These are phyloP conservation scores for Coemansia sp. DNA, from an alignment of 192 early-diverging fungal genomes.

Conservation along the genomic window DNA sequence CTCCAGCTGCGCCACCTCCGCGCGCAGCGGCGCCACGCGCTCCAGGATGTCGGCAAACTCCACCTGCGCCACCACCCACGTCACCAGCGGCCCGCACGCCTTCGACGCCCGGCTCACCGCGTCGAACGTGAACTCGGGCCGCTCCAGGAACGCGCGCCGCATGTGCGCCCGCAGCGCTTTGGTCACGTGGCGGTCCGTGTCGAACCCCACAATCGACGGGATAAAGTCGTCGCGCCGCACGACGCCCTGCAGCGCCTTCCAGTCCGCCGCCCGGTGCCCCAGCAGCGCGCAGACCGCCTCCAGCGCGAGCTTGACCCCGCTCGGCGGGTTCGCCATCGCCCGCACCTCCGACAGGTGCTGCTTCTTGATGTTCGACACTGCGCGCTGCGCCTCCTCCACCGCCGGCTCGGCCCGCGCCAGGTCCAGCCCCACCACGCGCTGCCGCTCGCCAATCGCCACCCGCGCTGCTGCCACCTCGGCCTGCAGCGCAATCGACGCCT, in stretches of 20 bases:
- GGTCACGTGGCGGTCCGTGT: slow-evolving; percentile 84
- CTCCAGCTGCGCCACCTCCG: slow-evolving; percentile 87
- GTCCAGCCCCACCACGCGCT: slow-evolving; percentile 78
- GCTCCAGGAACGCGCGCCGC: slow-evolving; percentile 70
- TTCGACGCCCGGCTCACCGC: slow-evolving; percentile 94
- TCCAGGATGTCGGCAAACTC: slow-evolving; percentile 91
- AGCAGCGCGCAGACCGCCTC: slow-evolving; percentile 95
- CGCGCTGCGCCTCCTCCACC: slow-evolving; percentile 89
- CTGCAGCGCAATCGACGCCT: slow-evolving; percentile 76
- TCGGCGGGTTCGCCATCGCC: slow-evolving; percentile 95
- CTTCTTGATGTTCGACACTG: slow-evolving; percentile 94
- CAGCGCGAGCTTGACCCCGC: slow-evolving; percentile 94
- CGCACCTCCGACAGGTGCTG: slow-evolving; percentile 96
- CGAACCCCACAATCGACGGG: slow-evolving; percentile 91
- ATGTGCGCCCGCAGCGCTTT: slow-evolving; percentile 76
- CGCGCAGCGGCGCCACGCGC: slow-evolving; percentile 89
- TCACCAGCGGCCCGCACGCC: slow-evolving; percentile 96
- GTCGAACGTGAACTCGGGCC: slow-evolving; percentile 92
- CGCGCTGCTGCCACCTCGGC: slow-evolving; percentile 71
- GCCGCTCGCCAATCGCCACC: slow-evolving; percentile 72
- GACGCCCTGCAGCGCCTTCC: slow-evolving; percentile 89
- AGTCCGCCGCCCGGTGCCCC: slow-evolving; percentile 78
- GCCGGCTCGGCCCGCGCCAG: slow-evolving; percentile 96
- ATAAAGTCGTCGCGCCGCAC: slow-evolving; percentile 98
- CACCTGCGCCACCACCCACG: slow-evolving; percentile 98